Conservation (phyloP, 495 filamentous ascomycete genomes). For the Penicillium manginii region DNA sequence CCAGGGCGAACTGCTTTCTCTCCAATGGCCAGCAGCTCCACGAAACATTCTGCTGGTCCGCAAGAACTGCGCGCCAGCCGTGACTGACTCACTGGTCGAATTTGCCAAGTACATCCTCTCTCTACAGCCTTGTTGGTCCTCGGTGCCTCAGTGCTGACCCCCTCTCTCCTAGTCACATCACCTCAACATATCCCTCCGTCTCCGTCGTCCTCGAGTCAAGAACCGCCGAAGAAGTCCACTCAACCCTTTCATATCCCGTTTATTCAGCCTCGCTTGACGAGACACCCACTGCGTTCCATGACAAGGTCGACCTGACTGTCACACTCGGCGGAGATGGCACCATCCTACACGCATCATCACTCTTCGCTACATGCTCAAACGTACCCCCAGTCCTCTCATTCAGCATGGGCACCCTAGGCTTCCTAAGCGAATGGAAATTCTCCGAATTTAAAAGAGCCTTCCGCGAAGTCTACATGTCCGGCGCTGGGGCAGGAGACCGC, state of each 20-base stretch:
- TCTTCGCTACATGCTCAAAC: slow-evolving; percentile 79
- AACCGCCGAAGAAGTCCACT: slow-evolving; percentile 73
- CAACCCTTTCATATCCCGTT: slow-evolving; percentile 75
- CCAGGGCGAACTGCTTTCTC: slow-evolving; percentile 68
- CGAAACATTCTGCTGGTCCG: slow-evolving; percentile 89
- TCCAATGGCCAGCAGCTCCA: slow-evolving; percentile 88
- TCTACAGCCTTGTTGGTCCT: too few species aligned
- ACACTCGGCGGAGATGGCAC: slow-evolving; percentile 96
- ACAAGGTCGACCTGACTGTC: slow-evolving; percentile 83
- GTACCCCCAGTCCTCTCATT: slow-evolving; percentile 95
- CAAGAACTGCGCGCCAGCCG: slow-evolving; percentile 73
- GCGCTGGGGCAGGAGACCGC: slow-evolving; percentile 62
- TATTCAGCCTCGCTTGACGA: slow-evolving; percentile 54
- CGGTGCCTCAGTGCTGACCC: not conserved
- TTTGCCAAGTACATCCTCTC: slow-evolving; percentile 64
- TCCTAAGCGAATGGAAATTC: slow-evolving; percentile 96
- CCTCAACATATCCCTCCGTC: slow-evolving; percentile 75
- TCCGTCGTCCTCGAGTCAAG: slow-evolving; percentile 82
- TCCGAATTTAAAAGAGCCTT: slow-evolving; percentile 87
- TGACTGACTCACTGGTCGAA: slow-evolving; percentile 72
- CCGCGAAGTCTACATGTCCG: slow-evolving; percentile 91
- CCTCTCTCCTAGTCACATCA: slow-evolving; percentile 62
- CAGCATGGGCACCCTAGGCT: slow-evolving; percentile 95
- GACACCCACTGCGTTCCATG: slow-evolving; percentile 45
- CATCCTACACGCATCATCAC: slow-evolving; percentile 85